Conservation (phyloP, 148 eudicot species). For the Hydrangea macrophylla region DNA sequence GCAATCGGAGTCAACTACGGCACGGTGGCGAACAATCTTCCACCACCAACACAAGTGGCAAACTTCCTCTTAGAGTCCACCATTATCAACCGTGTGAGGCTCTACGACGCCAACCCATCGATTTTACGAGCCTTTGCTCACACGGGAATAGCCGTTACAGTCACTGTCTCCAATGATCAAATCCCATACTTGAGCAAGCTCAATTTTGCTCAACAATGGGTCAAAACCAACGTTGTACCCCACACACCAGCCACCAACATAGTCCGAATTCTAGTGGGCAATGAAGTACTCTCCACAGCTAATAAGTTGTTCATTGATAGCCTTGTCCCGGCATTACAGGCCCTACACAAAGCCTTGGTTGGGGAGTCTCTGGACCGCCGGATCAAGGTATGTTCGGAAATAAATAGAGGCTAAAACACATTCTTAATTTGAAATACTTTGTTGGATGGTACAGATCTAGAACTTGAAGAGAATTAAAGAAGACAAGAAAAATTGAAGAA, state of each 20-base stretch:
- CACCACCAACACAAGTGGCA: conserved; percentile 50
- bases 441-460: no score
- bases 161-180: conserved; percentile 51
- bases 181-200: conserved; percentile 46
- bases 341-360: conserved; percentile 44
- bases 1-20: conserved; percentile 74
- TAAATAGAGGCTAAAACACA: no score
- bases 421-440: no score
- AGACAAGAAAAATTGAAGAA: no score
- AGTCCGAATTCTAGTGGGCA: conserved; percentile 58
- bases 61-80: conserved; percentile 48
- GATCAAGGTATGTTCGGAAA: no score
- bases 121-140: conserved; percentile 50
- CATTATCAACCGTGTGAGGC: conserved; percentile 48
- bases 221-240: conserved; percentile 35
- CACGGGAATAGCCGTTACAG: conserved; percentile 48
- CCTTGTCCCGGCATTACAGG: conserved; percentile 61
- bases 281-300: conserved; percentile 58
- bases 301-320: conserved; percentile 33
- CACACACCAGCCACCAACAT: conserved; percentile 41
- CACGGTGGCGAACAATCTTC: conserved; percentile 60
- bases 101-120: conserved; percentile 49
- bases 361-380: conserved; percentile 29
- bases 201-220: conserved; percentile 48
- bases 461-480: no score